Base-by-base conservation (phyloP, 1,284 basidiomycete genomes). In the Meira miltonrushii region DNA sequence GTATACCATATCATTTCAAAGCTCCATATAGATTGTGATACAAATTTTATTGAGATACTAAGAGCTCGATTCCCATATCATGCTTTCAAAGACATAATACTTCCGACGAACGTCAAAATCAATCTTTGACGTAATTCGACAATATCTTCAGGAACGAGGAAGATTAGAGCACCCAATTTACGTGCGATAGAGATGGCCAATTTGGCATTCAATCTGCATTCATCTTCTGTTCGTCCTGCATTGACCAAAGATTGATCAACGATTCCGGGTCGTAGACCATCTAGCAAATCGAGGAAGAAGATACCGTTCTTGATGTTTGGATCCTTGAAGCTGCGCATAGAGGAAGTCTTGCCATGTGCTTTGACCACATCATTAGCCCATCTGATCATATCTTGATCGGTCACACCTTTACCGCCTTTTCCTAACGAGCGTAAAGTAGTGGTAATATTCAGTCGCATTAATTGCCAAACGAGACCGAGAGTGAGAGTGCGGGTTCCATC, bases 81-180 rank as follows among this genome's bases (percentile, higher is more conserved):
- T 43, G 41, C 41, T 23, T 48, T 6, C 46, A 48, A 9, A 13
- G 46, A 6, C 46, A 48, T 48, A 12, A 48, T 6, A 48, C 81
- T 82, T 37, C 83, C 83, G 23, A 85, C 83, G 69, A 84, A 84
- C 2, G 83, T 84, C 69, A 84, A 79, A 64, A 84, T 82, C 76
- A 77, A 68, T 49, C 67, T 67, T 64, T 61, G 79, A 49, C 69
- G 54, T 55, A 67, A 64, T 61, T 77, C 77, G 11, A 81, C 77
- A 55, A 81, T 78, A 58, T 81, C 93, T 79, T 98, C 95, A 1
- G 94, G 92, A 0, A 98, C 95, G 62, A 98, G 82, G 84, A 97
- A 97, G 75, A 98, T 97, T 72, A 97, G 81, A 3, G 92, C 91
- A 57, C 92, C 91, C 85, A 95, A 86, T 85, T 98, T 98, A 77